Percentiles rank a stretch among this genome's conserved stretches.
Evolutionary conservation across 2,329 filamentous ascomycete species (phyloP).

Genomic region (Fusarium ambrosium): DNA sequence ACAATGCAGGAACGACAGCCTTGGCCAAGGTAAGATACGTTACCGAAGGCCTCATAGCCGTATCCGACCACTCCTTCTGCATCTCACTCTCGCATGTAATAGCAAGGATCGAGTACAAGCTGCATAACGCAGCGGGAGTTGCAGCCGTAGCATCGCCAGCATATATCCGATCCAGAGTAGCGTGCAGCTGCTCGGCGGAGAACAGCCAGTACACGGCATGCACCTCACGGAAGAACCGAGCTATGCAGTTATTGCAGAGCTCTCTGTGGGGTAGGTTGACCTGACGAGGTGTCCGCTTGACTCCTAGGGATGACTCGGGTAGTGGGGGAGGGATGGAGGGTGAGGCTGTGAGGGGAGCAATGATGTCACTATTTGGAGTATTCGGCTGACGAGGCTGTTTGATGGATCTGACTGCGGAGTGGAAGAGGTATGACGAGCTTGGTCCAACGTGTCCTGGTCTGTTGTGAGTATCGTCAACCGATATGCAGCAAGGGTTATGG

Average conservation of each 20-base stretch:
- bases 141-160: slow-evolving; percentile 19
- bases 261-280: slow-evolving; percentile 20
- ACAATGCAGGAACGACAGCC: slow-evolving; percentile 19
- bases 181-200: slow-evolving; percentile 19
- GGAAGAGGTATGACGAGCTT: slow-evolving; percentile 19
- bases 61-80: slow-evolving; percentile 9
- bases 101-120: slow-evolving; percentile 20
- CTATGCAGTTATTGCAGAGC: slow-evolving; percentile 11
- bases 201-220: slow-evolving; percentile 26
- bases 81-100: slow-evolving; percentile 23
- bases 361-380: slow-evolving; percentile 17
- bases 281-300: slow-evolving; percentile 10
- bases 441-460: slow-evolving; percentile 10
- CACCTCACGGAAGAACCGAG: slow-evolving; percentile 20
- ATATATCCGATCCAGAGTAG: slow-evolving; percentile 17
- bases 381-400: slow-evolving; percentile 12
- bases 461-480: not conserved
- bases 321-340: slow-evolving; percentile 17
- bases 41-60: slow-evolving; percentile 10
- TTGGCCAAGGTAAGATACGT: slow-evolving; percentile 22
- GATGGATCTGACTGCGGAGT: slow-evolving; percentile 19
- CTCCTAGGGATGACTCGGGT: slow-evolving; percentile 15
- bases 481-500: not conserved
- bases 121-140: slow-evolving; percentile 13
- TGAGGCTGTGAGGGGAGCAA: slow-evolving; percentile 19